Evolutionary conservation across 225 moss, liverwort and hornwort genomes (phyloP).

Genomic region (Sphagnum contortum): DNA sequence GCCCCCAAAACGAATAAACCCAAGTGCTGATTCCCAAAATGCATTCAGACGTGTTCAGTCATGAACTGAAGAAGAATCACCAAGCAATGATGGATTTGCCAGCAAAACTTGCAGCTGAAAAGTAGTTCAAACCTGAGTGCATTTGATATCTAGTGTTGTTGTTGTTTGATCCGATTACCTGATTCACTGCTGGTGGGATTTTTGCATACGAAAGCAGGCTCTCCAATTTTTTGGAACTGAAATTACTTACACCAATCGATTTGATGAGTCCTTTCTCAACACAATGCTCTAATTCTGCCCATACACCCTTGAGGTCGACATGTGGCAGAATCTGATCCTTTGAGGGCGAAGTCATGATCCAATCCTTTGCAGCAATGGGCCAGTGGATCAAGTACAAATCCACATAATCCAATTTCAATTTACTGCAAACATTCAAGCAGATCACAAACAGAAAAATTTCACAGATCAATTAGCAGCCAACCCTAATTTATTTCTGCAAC

Average conservation of each 20-base stretch:
- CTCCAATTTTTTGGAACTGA: constrained; percentile 16
- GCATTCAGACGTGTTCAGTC: not conserved
- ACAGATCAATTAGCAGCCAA: no score
- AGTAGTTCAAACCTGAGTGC: no score
- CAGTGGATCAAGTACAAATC: constrained; percentile 33
- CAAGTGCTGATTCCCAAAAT: not conserved
- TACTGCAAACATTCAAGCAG: constrained; percentile 6
- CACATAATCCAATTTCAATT: constrained; percentile 32
- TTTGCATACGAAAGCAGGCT: constrained; percentile 17
- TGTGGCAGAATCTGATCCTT: constrained; percentile 10
- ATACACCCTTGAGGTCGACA: constrained; percentile 18
- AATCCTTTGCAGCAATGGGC: constrained; percentile 15
- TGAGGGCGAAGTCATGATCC: not conserved
- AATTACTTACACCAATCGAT: constrained; percentile 36
- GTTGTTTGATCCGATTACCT: constrained; percentile 8
- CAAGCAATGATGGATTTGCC: not conserved
- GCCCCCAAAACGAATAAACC: not conserved
- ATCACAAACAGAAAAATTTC: no score
- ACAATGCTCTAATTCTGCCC: constrained; percentile 28
- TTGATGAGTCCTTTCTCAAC: constrained; percentile 24
- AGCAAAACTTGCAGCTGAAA: not conserved
- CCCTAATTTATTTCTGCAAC: no score
- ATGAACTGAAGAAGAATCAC: no score
- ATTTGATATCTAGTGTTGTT: not conserved
- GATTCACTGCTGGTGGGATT: constrained; percentile 27